These are phyloP conservation scores for Pyrenophora seminiperda DNA, from an alignment of 2,329 filamentous ascomycete genomes.

Conservation along the genomic window DNA sequence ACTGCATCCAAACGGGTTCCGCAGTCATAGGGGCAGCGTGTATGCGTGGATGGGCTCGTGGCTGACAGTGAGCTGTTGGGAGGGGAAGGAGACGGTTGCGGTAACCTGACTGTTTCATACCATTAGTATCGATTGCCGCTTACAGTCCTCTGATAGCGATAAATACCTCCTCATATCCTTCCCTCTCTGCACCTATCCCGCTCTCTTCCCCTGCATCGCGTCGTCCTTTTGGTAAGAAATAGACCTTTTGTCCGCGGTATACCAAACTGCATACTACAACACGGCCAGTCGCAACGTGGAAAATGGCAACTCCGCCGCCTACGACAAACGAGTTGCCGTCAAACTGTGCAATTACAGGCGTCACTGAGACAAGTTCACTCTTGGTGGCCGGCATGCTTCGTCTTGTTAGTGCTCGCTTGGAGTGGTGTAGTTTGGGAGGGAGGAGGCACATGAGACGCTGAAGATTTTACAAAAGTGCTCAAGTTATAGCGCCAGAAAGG, in stretches of 20 bases:
- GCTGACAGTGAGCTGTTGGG: conserved; percentile 52
- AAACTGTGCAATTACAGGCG: conserved; percentile 34
- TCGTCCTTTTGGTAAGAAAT: conserved; percentile 57
- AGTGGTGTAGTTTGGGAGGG: neutral
- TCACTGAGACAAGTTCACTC: conserved; percentile 9
- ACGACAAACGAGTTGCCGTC: conserved; percentile 37
- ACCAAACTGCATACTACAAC: conserved; percentile 56
- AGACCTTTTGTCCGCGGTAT: conserved; percentile 46
- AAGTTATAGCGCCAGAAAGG: neutral
- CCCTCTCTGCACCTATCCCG: conserved; percentile 51
- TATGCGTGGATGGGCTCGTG: conserved; percentile 44
- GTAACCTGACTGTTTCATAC: conserved; percentile 47
- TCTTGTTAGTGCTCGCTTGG: conserved; percentile 2
- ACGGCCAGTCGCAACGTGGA: conserved; percentile 53
- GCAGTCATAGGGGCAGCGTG: conserved; percentile 37
- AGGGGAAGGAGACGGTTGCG: conserved; percentile 56
- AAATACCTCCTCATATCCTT: conserved; percentile 56
- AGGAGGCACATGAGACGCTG: neutral
- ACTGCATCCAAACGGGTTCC: conserved; percentile 55
- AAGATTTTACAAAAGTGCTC: neutral
- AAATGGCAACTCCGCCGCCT: conserved; percentile 55
- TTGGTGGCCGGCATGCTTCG: conserved; percentile 9
- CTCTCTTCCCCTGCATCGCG: conserved; percentile 55
- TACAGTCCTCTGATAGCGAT: too few species aligned
- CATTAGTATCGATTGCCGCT: neutral